Base-by-base conservation (phyloP, 805 yeast species). In the Suhomyces tanzawaensis region DNA sequence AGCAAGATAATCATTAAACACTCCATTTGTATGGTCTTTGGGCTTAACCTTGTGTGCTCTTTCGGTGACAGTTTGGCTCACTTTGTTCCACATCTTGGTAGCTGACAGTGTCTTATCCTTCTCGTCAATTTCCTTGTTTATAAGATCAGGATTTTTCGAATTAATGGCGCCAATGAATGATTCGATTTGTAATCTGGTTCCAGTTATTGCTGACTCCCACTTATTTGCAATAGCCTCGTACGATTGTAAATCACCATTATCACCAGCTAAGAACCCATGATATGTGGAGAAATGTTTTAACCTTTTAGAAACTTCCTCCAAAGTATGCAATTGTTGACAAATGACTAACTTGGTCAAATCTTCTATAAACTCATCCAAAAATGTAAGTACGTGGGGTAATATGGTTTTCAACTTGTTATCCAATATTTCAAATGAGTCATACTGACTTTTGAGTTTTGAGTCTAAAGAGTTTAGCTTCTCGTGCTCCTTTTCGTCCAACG, bases 351-450 rank as follows among this genome's bases (percentile, higher is more conserved):
- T 55, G 1, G 73, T 55, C 11, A 76, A 40, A 36, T 61, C 59
- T 32, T 66, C 72, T 8, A 76, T 53, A 41, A 75, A 76, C 46
- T 77, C 82, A 24, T 76, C 75, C 31, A 76, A 47, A 13, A 68
- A 62, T 3, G 61, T 55, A 32, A 73, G 50, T 3, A 67, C 62
- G 45, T 74, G 76, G 1, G 82, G 82, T n/a, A 35, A 22, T 3
- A 33, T 30, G 13, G 39, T 18, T n/a, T 40, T 40, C 19, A 35
- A 19, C 26, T 40, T 40, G 15, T 57, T 60, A 45, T 72, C 70
- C 14, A 71, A 45, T 15, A 64, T 64, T 12, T 50, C 47, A 42
- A 56, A 74, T 4, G 58, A 49, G 4, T 45, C 42, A 17, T 57
- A 57, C 8, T 58, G 51, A 15, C 58, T 62, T n/a, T 57, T 55